Evolutionary conservation across 352 stramenopile genomes (phyloP).

Genomic region (Phytophthora crassamura): DNA sequence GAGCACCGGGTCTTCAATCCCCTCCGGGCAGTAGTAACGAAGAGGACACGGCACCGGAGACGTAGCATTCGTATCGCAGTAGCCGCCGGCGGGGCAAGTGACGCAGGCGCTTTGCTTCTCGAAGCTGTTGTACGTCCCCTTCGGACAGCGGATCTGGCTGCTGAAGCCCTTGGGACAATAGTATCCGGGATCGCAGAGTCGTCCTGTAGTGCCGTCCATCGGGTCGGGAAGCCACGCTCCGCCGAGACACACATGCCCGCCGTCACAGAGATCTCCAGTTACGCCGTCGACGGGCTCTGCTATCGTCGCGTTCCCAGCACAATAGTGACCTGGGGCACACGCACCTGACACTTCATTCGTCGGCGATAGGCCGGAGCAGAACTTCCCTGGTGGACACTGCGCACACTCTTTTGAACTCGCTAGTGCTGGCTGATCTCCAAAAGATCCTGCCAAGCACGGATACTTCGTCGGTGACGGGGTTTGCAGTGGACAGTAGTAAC

Average conservation of each 20-base stretch:
- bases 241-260: slow-evolving; percentile 70
- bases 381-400: slow-evolving; percentile 73
- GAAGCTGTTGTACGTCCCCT: slow-evolving; percentile 73
- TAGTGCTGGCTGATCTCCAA: slow-evolving; percentile 54
- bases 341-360: slow-evolving; percentile 60
- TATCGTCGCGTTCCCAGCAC: slow-evolving; percentile 47
- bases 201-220: slow-evolving; percentile 60
- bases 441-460: slow-evolving; percentile 68
- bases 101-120: slow-evolving; percentile 54
- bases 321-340: slow-evolving; percentile 80
- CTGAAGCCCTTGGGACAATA: slow-evolving; percentile 74
- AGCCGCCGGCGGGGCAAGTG: slow-evolving; percentile 64
- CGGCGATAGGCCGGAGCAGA: slow-evolving; percentile 70
- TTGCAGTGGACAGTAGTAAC: slow-evolving; percentile 79
- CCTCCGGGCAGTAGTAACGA: slow-evolving; percentile 76
- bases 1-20: slow-evolving; percentile 49
- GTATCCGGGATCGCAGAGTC: slow-evolving; percentile 64
- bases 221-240: slow-evolving; percentile 59
- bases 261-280: slow-evolving; percentile 58
- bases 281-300: slow-evolving; percentile 46
- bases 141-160: slow-evolving; percentile 56
- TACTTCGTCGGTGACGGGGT: slow-evolving; percentile 57
- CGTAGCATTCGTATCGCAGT: slow-evolving; percentile 74
- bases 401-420: slow-evolving; percentile 51
- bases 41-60: slow-evolving; percentile 57